These are phyloP conservation scores for Stephanodiscus triporus DNA, from an alignment of 108 stramenopile species.

Conservation along the genomic window DNA sequence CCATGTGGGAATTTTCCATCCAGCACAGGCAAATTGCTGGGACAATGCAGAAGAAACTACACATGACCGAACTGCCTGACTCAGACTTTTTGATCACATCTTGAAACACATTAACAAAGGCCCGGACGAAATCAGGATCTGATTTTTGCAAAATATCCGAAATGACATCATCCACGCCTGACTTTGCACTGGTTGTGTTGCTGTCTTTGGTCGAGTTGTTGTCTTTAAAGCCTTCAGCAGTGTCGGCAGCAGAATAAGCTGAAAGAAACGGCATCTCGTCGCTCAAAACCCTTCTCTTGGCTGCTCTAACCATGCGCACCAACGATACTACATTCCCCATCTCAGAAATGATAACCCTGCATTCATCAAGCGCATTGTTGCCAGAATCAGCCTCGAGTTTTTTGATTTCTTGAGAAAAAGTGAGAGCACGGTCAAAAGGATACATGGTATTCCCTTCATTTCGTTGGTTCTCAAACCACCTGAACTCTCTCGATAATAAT, in stretches of 20 bases:
- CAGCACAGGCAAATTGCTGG: conserved; percentile 63
- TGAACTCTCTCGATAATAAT: conserved; percentile 54
- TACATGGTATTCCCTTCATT: conserved; percentile 53
- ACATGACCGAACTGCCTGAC: conserved; percentile 48
- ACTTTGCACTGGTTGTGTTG: neutral
- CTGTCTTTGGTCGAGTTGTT: neutral
- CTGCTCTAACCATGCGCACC: conserved; percentile 36
- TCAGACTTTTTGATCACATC: conserved; percentile 38
- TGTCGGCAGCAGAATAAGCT: neutral
- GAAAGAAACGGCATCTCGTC: conserved; percentile 35
- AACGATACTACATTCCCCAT: conserved; percentile 75
- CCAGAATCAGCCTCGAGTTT: conserved; percentile 38
- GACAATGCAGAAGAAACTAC: conserved; percentile 53
- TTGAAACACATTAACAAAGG: conserved; percentile 63
- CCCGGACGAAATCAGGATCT: conserved; percentile 42
- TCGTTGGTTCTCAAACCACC: conserved; percentile 58
- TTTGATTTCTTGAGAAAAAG: conserved; percentile 54
- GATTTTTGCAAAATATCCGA: conserved; percentile 12
- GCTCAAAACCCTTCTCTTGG: conserved; percentile 28
- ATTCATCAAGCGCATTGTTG: conserved; percentile 36
- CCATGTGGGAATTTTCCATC: conserved; percentile 53
- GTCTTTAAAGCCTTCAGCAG: neutral
- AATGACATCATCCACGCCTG: conserved; percentile 17
- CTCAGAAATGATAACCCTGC: conserved; percentile 52
- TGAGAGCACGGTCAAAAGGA: conserved; percentile 57